Conservation (phyloP, 2,329 filamentous ascomycete species). For the Diplocarpon rosae region DNA sequence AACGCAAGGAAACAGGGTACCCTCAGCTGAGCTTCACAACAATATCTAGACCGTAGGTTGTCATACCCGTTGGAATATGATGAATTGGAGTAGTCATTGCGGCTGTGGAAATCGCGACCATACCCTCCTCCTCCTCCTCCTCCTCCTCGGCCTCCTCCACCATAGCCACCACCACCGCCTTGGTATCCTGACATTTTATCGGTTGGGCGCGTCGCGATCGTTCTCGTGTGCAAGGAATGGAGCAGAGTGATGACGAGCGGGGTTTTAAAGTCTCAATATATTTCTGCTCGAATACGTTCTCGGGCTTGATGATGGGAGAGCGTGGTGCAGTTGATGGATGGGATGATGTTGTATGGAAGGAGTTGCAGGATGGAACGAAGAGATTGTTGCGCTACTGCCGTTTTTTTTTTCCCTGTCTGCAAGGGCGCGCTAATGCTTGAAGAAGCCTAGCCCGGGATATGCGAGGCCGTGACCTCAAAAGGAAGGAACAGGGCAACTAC, state of each 20-base stretch:
- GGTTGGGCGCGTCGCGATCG: slow-evolving; percentile 2
- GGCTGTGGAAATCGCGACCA: slow-evolving; percentile 40
- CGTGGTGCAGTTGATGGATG: slow-evolving; percentile 12
- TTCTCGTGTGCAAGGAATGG: slow-evolving; percentile 11
- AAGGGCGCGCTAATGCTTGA: too few species aligned
- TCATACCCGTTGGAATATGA: slow-evolving; percentile 39
- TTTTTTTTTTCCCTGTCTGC: too few species aligned
- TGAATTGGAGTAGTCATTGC: slow-evolving; percentile 36
- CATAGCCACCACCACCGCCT: slow-evolving; percentile 38
- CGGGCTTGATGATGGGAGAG: slow-evolving; percentile 17
- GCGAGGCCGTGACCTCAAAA: too few species aligned
- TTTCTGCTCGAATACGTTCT: slow-evolving; percentile 11
- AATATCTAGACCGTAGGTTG: slow-evolving; percentile 28
- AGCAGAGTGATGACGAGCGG: slow-evolving; percentile 5
- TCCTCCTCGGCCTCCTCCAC: slow-evolving; percentile 36
- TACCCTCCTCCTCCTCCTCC: slow-evolving; percentile 35
- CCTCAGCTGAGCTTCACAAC: slow-evolving; percentile 26
- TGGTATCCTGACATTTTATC: slow-evolving; percentile 37
- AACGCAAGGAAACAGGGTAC: slow-evolving; percentile 23
- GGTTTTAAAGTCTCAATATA: slow-evolving; percentile 5
- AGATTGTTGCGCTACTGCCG: neutral
- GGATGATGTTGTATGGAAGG: slow-evolving; percentile 8
- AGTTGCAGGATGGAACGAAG: slow-evolving; percentile 1
- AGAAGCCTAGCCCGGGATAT: too few species aligned
- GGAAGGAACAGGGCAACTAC: too few species aligned